Conservation (phyloP, 2,329 filamentous ascomycete genomes). For the Didymella pinodella region DNA sequence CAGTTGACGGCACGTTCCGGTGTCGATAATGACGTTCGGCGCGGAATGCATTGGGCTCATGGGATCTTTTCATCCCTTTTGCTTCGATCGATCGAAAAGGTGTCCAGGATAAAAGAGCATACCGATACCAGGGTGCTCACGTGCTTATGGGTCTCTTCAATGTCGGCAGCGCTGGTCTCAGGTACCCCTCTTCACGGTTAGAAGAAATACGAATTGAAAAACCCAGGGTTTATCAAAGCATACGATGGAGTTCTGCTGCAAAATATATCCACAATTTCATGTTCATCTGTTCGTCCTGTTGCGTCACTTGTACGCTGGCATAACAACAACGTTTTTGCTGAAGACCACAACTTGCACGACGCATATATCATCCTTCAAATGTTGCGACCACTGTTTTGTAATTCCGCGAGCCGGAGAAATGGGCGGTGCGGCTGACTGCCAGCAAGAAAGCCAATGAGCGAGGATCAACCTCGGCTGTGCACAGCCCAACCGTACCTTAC, state of each 20-base stretch:
- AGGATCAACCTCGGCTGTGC: conserved; percentile 42
- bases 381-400: background rate
- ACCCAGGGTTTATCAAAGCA: conserved; percentile 47
- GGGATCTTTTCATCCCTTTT: conserved; percentile 50
- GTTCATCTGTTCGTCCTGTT: conserved; percentile 7
- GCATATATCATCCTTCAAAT: no score
- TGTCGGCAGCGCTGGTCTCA: conserved; percentile 48
- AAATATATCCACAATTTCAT: conserved; percentile 37
- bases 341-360: no score
- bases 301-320: background rate
- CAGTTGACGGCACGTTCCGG: conserved; percentile 41
- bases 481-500: conserved; percentile 28
- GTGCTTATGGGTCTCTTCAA: conserved; percentile 51
- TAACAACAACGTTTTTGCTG: background rate
- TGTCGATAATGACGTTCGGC: conserved; percentile 46
- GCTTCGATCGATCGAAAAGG: conserved; percentile 49
- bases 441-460: conserved; percentile 24
- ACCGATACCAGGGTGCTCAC: conserved; percentile 46
- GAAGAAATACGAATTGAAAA: conserved; percentile 52
- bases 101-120: conserved; percentile 52
- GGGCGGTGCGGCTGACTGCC: conserved; percentile 10
- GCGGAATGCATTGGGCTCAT: conserved; percentile 51
- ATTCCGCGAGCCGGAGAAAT: conserved; percentile 19
- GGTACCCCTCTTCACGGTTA: conserved; percentile 48
- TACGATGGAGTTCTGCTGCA: conserved; percentile 46